Percentiles rank a stretch among this genome's conserved stretches.
These are phyloP conservation scores for Dicorynia guianensis DNA, from an alignment of 306 rosid species.

Conservation along the genomic window DNA sequence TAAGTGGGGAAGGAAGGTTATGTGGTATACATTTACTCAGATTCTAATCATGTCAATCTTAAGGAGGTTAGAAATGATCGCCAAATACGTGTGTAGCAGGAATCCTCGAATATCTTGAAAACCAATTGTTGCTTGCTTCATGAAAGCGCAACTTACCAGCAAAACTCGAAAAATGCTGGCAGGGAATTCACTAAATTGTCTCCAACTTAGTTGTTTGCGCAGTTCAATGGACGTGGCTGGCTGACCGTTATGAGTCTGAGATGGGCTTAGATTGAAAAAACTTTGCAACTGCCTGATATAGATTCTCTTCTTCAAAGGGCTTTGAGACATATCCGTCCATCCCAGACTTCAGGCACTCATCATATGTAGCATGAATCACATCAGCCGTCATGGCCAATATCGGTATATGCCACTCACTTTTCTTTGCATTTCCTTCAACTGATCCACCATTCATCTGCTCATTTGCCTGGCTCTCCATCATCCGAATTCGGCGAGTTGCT, in stretches of 20 bases:
- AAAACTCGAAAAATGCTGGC: conserved; percentile 45
- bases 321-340: conserved; percentile 98
- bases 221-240: conserved; percentile 20
- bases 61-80: conserved; percentile 54
- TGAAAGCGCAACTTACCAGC: conserved; percentile 36
- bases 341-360: conserved; percentile 80
- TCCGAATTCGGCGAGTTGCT: conserved; percentile 77
- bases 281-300: conserved; percentile 83
- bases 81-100: conserved; percentile 27
- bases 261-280: conserved; percentile 65
- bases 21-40: conserved; percentile 56
- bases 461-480: conserved; percentile 74
- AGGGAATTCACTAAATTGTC: conserved; percentile 1
- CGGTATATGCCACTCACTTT: conserved; percentile 73
- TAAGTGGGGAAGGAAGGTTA: conserved; percentile 47
- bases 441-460: conserved; percentile 54
- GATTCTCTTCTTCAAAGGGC: conserved; percentile 97
- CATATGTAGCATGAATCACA: conserved; percentile 91
- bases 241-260: conserved; percentile 39
- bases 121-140: conserved; percentile 31
- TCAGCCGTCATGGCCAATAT: conserved; percentile 98
- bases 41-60: conserved; percentile 50
- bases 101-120: conserved; percentile 21
- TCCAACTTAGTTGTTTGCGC: background rate
- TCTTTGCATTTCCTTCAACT: conserved; percentile 43